phyloP scores from a whole-genome alignment of 768 basidiomycete species.

The Hygrophorus russula region DNA sequence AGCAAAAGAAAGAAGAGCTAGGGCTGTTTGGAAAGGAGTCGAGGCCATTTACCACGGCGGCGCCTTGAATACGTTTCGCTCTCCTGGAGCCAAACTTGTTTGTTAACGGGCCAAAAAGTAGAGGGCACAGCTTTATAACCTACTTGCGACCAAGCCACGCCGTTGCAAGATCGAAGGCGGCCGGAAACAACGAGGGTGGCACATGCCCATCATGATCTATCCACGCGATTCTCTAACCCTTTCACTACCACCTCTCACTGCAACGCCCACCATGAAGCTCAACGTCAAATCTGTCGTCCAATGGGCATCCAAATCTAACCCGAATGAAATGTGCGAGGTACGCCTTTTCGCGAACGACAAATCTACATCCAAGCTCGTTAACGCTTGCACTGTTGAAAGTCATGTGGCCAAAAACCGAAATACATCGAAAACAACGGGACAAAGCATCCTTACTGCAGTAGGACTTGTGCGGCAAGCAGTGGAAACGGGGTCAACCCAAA shows the following conservation, averaged over 20 bases:
- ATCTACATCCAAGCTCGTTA: background rate
- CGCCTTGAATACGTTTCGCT: no score
- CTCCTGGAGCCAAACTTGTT: background rate
- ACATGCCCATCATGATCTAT: slow-evolving; percentile 14
- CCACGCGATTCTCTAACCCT: slow-evolving; percentile 4
- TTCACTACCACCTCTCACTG: slow-evolving; percentile 13
- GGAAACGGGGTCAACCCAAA: slow-evolving; percentile 25
- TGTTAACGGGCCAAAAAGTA: slow-evolving; percentile 6
- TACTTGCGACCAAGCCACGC: slow-evolving; percentile 14
- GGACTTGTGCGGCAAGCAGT: slow-evolving; percentile 41
- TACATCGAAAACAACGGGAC: slow-evolving; percentile 46
- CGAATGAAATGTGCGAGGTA: slow-evolving; percentile 38
- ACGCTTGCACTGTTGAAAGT: background rate
- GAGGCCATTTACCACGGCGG: slow-evolving; percentile 6
- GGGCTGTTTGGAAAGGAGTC: slow-evolving; percentile 13
- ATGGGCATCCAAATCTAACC: slow-evolving; percentile 24
- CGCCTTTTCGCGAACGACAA: slow-evolving; percentile 6
- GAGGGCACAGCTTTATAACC: slow-evolving; percentile 20
- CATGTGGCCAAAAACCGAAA: slow-evolving; percentile 49
- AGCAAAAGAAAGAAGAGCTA: slow-evolving; percentile 32
- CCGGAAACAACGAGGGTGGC: slow-evolving; percentile 23
- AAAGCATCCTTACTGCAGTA: slow-evolving; percentile 50
- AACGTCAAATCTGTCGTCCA: slow-evolving; percentile 30
- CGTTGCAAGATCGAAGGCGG: slow-evolving; percentile 5
- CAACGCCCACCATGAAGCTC: slow-evolving; percentile 23